Evolutionary conservation across 768 basidiomycete species (phyloP).

Genomic region (Lactarius hatsudake): DNA sequence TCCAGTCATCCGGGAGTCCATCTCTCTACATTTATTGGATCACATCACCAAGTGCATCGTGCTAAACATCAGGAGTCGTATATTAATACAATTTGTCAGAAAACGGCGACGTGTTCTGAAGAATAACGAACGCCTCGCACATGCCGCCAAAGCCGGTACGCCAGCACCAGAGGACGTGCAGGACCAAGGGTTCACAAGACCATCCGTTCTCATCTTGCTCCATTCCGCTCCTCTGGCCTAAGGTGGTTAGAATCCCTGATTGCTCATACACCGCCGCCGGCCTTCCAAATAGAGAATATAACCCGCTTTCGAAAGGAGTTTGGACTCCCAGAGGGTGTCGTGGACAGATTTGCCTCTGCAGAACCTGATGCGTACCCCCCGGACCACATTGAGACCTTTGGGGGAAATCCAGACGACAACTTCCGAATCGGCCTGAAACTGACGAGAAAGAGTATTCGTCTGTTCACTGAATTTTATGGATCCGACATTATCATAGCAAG

Average conservation of each 20-base stretch:
- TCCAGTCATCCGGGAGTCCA: conserved; percentile 59
- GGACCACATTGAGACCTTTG: conserved; percentile 92
- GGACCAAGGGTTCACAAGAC: conserved; percentile 98
- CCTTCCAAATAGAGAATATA: conserved; percentile 86
- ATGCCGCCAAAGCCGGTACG: conserved; percentile 55
- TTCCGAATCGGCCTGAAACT: conserved; percentile 92
- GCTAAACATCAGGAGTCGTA: not conserved
- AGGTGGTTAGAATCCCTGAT: conserved; percentile 81
- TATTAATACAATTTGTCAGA: conserved; percentile 42
- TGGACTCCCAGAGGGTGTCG: conserved; percentile 69
- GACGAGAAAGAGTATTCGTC: conserved; percentile 86
- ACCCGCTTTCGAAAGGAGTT: conserved; percentile 82
- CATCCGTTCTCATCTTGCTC: conserved; percentile 90
- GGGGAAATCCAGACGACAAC: conserved; percentile 95
- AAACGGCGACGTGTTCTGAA: conserved; percentile 87
- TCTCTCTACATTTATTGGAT: conserved; percentile 78
- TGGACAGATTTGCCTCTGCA: conserved; percentile 76
- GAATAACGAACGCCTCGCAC: conserved; percentile 89
- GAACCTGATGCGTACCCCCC: conserved; percentile 74
- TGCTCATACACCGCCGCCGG: conserved; percentile 65
- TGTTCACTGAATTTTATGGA: conserved; percentile 88
- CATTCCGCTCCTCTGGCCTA: conserved; percentile 86
- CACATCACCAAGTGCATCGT: conserved; percentile 76
- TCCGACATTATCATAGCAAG: conserved; percentile 92
- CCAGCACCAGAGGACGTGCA: conserved; percentile 72